Conservation (phyloP, 257 asterid species). For the Capsicum rhomboideum region DNA sequence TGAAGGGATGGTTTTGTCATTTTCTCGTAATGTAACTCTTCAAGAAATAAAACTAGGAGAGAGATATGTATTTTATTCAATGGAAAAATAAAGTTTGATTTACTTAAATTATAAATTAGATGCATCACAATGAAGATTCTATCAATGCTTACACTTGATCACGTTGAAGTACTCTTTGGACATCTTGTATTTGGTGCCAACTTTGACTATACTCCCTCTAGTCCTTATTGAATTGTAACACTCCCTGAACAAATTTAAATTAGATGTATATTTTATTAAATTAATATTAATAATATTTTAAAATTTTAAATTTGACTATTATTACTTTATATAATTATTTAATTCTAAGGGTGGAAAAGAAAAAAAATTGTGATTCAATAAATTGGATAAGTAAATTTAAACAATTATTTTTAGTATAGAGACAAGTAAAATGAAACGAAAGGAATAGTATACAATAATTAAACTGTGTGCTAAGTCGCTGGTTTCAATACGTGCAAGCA, state of each 20-base stretch:
- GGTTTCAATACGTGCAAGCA: neutral
- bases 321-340: no score
- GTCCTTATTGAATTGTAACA: no score
- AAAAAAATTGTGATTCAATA: no score
- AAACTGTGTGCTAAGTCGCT: neutral
- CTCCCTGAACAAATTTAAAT: no score
- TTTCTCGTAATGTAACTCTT: neutral
- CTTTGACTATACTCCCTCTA: no score
- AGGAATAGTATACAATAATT: neutral
- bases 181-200: neutral
- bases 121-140: neutral
- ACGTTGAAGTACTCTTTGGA: neutral
- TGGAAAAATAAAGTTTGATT: neutral
- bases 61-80: neutral
- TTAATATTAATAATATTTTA: no score
- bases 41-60: neutral
- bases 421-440: no score
- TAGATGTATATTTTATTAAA: neutral
- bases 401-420: no score
- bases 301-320: no score
- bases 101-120: neutral
- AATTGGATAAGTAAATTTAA: no score
- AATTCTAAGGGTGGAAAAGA: no score
- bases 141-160: neutral
- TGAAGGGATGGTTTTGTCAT: neutral